These are phyloP conservation scores for Daldinia childiae DNA, from an alignment of 495 filamentous ascomycete genomes.

Conservation along the genomic window DNA sequence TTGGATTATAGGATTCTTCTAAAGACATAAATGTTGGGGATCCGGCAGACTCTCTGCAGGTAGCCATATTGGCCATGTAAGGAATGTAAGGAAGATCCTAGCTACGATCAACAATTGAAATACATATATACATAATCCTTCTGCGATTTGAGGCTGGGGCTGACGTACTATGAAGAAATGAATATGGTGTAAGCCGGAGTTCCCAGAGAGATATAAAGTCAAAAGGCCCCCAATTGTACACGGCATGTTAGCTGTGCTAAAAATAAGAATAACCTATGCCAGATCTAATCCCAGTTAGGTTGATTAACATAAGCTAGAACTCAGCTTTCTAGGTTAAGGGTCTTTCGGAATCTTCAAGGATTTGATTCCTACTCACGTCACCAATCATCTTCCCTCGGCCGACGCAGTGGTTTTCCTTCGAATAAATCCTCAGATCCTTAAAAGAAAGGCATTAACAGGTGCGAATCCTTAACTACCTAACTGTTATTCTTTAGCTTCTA, in stretches of 20 bases:
- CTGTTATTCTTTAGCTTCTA: not conserved
- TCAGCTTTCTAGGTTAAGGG: not conserved
- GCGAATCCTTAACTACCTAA: not conserved
- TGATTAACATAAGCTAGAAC: not conserved
- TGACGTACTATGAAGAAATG: conserved; percentile 6
- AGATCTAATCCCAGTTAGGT: not conserved
- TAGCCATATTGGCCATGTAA: not conserved
- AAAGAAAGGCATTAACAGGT: not conserved
- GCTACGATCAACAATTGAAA: not conserved
- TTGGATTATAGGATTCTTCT: not conserved
- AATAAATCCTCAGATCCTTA: not conserved
- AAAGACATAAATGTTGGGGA: not conserved
- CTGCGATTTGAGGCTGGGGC: conserved; percentile 16
- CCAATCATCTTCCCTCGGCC: conserved; percentile 1
- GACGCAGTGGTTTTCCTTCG: not conserved
- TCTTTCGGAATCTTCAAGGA: not conserved
- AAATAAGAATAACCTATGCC: not conserved
- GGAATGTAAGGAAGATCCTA: not conserved
- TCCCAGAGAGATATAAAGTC: conserved; percentile 1
- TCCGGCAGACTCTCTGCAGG: not conserved
- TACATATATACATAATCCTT: conserved; percentile 4
- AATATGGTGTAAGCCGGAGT: not conserved
- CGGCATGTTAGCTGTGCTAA: not conserved
- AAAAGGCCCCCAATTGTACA: not conserved
- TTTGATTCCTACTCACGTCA: not conserved